These are phyloP conservation scores for Lepidium aucheri DNA, from an alignment of 345 rosid genomes.

Conservation along the genomic window DNA sequence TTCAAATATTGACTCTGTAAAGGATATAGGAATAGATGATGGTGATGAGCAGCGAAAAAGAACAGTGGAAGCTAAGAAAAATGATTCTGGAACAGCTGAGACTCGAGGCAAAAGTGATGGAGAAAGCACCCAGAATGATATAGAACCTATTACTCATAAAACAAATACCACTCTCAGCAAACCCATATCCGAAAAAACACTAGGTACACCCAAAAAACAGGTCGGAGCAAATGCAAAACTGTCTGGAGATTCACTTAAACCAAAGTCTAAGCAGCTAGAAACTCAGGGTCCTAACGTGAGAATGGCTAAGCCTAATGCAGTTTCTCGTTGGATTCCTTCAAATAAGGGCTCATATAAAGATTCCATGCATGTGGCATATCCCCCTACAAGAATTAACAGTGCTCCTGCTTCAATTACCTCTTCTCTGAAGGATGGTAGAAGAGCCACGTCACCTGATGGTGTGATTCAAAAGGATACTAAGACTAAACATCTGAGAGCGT, in stretches of 20 bases:
- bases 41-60: slow-evolving; percentile 34
- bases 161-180: slow-evolving; percentile 29
- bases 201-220: slow-evolving; percentile 47
- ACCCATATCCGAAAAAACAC: slow-evolving; percentile 48
- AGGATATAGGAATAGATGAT: slow-evolving; percentile 83
- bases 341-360: slow-evolving; percentile 70
- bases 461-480: slow-evolving; percentile 35
- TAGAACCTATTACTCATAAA: slow-evolving; percentile 36
- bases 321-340: slow-evolving; percentile 81
- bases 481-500: slow-evolving; percentile 23
- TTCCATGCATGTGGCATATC: slow-evolving; percentile 77
- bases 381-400: slow-evolving; percentile 71
- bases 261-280: slow-evolving; percentile 61
- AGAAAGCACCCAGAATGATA: slow-evolving; percentile 33
- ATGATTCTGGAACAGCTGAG: slow-evolving; percentile 32
- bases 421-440: slow-evolving; percentile 48
- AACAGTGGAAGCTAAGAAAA: slow-evolving; percentile 32
- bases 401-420: slow-evolving; percentile 66
- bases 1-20: slow-evolving; percentile 48
- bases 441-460: slow-evolving; percentile 30
- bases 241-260: slow-evolving; percentile 48
- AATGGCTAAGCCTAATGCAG: slow-evolving; percentile 63
- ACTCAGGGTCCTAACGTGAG: slow-evolving; percentile 43
- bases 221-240: slow-evolving; percentile 35
- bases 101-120: slow-evolving; percentile 33